A percentile compares a stretch with the other conserved stretches of the same genome.
phyloP scores from a whole-genome alignment of 768 basidiomycete species.

The Podaxis sp. region DNA sequence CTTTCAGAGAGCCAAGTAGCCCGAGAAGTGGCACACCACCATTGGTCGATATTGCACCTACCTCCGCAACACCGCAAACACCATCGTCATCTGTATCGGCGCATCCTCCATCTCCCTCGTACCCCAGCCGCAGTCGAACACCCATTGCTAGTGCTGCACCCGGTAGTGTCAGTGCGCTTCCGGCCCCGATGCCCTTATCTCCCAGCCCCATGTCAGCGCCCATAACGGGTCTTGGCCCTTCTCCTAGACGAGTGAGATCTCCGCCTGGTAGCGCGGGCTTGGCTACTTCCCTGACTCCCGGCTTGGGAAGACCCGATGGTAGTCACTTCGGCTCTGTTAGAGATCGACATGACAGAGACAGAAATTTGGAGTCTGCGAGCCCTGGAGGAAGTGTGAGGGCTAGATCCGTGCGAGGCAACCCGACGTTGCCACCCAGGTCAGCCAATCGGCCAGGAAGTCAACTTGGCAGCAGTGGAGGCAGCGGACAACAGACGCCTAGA shows the following conservation, averaged over 20 bases:
- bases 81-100: conserved; percentile 6
- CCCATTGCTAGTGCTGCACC: conserved; percentile 21
- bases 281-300: conserved; percentile 2
- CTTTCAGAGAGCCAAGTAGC: conserved; percentile 10
- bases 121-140: conserved; percentile 24
- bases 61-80: conserved; percentile 17
- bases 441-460: conserved; percentile 62
- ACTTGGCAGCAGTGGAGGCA: conserved; percentile 27
- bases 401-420: conserved; percentile 16
- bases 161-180: conserved; percentile 18
- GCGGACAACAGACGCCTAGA: conserved; percentile 35
- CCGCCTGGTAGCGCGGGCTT: conserved; percentile 6
- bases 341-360: conserved; percentile 18
- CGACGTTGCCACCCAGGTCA: conserved; percentile 55
- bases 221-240: conserved; percentile 8
- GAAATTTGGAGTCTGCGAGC: conserved; percentile 26
- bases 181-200: conserved; percentile 25
- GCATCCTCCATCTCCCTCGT: conserved; percentile 14
- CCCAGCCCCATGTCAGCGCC: conserved; percentile 22
- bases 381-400: conserved; percentile 47
- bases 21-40: conserved; percentile 14
- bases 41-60: background rate
- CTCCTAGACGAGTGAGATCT: conserved; percentile 26
- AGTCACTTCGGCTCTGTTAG: conserved; percentile 9
- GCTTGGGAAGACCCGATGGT: background rate